phyloP scores from a whole-genome alignment of 140 eudicot genomes.

The Oenanthe javanica region DNA sequence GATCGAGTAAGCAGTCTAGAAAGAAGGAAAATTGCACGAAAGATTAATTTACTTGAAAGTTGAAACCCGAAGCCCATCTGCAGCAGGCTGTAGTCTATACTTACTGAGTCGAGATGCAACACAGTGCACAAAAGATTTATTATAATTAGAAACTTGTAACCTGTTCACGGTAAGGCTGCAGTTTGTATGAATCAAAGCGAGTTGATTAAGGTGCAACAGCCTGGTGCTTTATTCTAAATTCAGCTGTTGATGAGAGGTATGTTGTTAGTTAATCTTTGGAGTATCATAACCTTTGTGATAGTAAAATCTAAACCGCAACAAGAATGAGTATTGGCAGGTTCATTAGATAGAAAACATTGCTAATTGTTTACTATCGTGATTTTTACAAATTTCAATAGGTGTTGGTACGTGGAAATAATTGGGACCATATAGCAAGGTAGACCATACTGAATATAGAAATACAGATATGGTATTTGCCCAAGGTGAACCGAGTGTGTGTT shows the following conservation, averaged over 20 bases:
- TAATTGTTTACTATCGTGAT: neutral
- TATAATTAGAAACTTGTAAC: neutral
- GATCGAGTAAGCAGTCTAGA: constrained; percentile 18
- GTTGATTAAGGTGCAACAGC: neutral
- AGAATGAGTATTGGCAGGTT: neutral
- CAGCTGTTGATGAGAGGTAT: neutral
- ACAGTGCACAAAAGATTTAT: neutral
- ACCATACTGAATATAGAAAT: neutral
- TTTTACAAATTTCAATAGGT: neutral
- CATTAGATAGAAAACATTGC: neutral
- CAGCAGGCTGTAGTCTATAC: neutral
- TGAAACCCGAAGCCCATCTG: neutral
- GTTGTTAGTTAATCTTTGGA: neutral
- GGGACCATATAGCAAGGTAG: neutral
- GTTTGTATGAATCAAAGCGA: neutral
- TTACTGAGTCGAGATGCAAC: neutral
- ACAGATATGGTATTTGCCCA: neutral
- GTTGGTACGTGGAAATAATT: neutral
- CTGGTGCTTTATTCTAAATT: neutral
- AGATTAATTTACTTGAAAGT: neutral
- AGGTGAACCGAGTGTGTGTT: neutral
- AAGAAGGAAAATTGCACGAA: neutral
- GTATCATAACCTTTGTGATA: neutral
- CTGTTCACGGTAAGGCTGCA: neutral
- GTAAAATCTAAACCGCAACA: neutral